A percentile compares a stretch with the other conserved stretches of the same genome.
Conservation (phyloP, 495 filamentous ascomycete genomes). For the Baudoinia panamericana region DNA sequence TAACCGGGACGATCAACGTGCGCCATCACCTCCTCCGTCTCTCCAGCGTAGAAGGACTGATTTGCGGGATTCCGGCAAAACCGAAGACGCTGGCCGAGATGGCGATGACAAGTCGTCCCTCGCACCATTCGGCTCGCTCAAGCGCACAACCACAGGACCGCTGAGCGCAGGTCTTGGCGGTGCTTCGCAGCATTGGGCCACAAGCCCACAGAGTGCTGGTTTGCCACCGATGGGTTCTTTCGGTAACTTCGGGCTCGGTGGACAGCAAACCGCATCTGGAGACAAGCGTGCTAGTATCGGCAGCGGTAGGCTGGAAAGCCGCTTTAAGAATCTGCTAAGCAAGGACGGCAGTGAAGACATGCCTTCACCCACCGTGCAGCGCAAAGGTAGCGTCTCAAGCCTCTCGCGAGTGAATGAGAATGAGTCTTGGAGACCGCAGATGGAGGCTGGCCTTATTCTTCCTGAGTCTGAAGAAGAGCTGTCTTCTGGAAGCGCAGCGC, state of each 20-base stretch:
- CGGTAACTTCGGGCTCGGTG: slow-evolving; percentile 64
- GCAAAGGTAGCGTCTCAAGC: slow-evolving; percentile 41
- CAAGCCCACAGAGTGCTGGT: slow-evolving; percentile 42
- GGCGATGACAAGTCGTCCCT: slow-evolving; percentile 33
- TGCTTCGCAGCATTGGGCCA: slow-evolving; percentile 56
- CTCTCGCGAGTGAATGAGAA: slow-evolving; percentile 43
- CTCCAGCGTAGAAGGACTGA: slow-evolving; percentile 67
- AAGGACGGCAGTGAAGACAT: slow-evolving; percentile 63
- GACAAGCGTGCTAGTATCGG: slow-evolving; percentile 62
- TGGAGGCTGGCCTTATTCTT: slow-evolving; percentile 15
- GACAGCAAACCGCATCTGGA: slow-evolving; percentile 36
- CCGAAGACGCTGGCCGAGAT: slow-evolving; percentile 34
- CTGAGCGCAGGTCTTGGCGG: slow-evolving; percentile 38
- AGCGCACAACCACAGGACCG: slow-evolving; percentile 59
- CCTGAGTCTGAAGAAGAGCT: slow-evolving; percentile 66
- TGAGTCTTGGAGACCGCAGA: slow-evolving; percentile 37
- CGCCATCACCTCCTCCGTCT: slow-evolving; percentile 48
- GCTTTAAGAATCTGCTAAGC: slow-evolving; percentile 69
- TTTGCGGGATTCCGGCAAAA: slow-evolving; percentile 36
- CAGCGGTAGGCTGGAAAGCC: slow-evolving; percentile 57
- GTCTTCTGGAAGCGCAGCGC: slow-evolving; percentile 60
- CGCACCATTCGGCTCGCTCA: slow-evolving; percentile 48
- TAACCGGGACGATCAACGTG: slow-evolving; percentile 44
- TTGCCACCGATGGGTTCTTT: slow-evolving; percentile 70
- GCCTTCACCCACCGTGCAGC: slow-evolving; percentile 33